Conservation (phyloP, 257 asterid genomes). For the Salvia hispanica region DNA sequence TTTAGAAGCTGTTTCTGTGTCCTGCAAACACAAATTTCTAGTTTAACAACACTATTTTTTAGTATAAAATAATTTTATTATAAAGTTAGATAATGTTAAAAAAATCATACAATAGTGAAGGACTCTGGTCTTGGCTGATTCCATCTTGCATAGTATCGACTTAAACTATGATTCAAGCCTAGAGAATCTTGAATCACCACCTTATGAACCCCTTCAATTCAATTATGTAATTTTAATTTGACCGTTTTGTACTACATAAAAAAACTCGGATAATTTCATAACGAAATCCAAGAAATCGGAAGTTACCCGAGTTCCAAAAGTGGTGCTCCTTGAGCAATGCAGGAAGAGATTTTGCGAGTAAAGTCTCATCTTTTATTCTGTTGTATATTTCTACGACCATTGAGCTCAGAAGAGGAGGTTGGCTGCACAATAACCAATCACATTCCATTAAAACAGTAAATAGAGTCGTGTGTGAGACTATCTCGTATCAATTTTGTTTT, state of each 20-base stretch:
- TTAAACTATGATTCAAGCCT: conserved; percentile 61
- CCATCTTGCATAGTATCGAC: conserved; percentile 91
- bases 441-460: no score
- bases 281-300: no score
- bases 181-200: conserved; percentile 63
- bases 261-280: no score
- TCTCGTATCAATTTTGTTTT: background rate
- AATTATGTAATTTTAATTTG: no score
- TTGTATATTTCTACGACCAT: conserved; percentile 72
- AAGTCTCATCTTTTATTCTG: conserved; percentile 55
- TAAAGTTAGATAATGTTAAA: background rate
- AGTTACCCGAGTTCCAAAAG: conserved; percentile 84
- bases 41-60: background rate
- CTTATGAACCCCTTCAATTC: conserved; percentile 71
- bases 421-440: conserved; percentile 45
- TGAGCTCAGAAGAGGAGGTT: conserved; percentile 85
- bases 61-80: background rate
- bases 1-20: conserved; percentile 67
- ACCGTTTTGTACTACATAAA: no score
- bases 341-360: conserved; percentile 67
- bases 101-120: conserved; percentile 55
- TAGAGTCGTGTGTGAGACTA: background rate
- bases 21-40: conserved; percentile 44
- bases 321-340: conserved; percentile 68
- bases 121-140: conserved; percentile 93